phyloP scores from a whole-genome alignment of 768 basidiomycete genomes.

The Pholiota molesta region DNA sequence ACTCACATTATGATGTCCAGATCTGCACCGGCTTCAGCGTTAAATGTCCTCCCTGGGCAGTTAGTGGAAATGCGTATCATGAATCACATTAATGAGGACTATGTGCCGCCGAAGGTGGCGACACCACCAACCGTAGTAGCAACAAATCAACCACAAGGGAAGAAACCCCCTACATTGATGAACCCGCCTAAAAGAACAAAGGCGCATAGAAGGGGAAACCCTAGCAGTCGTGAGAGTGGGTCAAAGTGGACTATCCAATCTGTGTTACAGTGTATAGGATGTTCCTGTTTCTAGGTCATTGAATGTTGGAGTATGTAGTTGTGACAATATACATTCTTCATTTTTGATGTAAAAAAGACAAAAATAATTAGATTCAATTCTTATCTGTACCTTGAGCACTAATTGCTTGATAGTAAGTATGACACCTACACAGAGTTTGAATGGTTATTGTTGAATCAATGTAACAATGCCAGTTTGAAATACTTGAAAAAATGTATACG shows the following conservation, averaged over 20 bases:
- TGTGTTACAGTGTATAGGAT: not conserved
- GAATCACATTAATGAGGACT: conserved; percentile 72
- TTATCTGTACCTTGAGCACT: too few relatives aligned
- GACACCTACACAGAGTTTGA: too few relatives aligned
- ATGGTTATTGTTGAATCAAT: too few relatives aligned
- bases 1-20: conserved; percentile 35
- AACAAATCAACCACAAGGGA: not conserved
- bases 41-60: conserved; percentile 77
- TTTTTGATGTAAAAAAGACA: too few relatives aligned
- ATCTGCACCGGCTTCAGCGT: conserved; percentile 74
- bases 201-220: not conserved
- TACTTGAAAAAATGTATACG: too few relatives aligned
- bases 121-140: not conserved
- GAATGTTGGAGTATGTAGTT: too few relatives aligned
- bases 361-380: too few relatives aligned
- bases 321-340: too few relatives aligned
- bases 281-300: too few relatives aligned
- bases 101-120: conserved; percentile 47
- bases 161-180: not conserved
- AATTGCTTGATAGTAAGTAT: too few relatives aligned
- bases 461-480: too few relatives aligned
- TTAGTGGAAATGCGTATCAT: conserved; percentile 82
- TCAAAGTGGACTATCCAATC: not conserved
- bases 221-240: not conserved
- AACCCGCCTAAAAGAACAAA: not conserved